phyloP scores from a whole-genome alignment of 2,329 filamentous ascomycete genomes.

The Cercospora sojina region DNA sequence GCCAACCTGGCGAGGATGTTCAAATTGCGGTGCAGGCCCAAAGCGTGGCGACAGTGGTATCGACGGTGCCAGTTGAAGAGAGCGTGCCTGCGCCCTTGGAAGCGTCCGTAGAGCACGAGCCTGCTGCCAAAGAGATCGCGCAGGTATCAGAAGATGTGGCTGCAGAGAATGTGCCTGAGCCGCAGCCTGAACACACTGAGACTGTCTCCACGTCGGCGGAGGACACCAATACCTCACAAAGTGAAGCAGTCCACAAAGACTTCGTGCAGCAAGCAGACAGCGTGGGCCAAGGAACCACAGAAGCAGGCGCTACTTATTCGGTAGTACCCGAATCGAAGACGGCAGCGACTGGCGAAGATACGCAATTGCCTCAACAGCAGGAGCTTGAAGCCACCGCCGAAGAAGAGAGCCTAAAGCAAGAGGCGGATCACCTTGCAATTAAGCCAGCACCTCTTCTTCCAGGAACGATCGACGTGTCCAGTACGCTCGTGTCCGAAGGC shows the following conservation, averaged over 20 bases:
- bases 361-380: not conserved
- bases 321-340: not conserved
- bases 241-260: not conserved
- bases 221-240: not conserved
- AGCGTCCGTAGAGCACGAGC: conserved; percentile 12
- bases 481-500: conserved; percentile 23
- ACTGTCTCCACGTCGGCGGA: not conserved
- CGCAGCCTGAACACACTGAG: not conserved
- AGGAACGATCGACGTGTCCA: conserved; percentile 18
- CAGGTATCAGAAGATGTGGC: conserved; percentile 20
- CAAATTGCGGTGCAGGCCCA: conserved; percentile 5
- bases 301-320: not conserved
- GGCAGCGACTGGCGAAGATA: not conserved
- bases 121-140: conserved; percentile 24
- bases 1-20: conserved; percentile 4
- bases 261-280: not conserved
- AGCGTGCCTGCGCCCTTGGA: conserved; percentile 11
- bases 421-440: not conserved
- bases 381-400: not conserved
- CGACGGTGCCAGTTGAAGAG: conserved; percentile 1
- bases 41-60: not conserved
- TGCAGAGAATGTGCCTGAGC: not conserved
- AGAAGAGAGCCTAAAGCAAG: conserved; percentile 8
- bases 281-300: not conserved
- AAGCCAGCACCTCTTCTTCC: conserved; percentile 17